Evolutionary conservation across 2,329 filamentous ascomycete species (phyloP), one percentile per base, ranked within the genome.

Genomic region (Tolypocladium ophioglossoides): DNA sequence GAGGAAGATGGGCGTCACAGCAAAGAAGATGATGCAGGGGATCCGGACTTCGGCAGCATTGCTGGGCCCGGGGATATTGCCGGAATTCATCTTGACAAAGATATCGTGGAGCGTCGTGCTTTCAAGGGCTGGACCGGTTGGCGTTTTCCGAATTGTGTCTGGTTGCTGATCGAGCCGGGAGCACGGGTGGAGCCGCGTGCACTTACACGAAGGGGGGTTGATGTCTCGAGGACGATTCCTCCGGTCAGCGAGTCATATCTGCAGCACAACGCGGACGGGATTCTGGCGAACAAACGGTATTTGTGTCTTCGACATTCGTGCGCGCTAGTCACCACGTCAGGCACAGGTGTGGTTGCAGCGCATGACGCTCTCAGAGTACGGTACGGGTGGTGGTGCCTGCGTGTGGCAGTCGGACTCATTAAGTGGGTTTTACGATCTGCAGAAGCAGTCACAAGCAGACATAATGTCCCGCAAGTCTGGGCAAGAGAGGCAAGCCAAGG

Each of bases 11-110:
- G 73, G 72, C 7, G 72, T 73, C 2, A 74, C 20, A 50, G 68
- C 59, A 52, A 75, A 73, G 63, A 77, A 76, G 41, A 74, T 58
- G 32, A 72, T 70, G 37, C 69, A 71, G 20, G 73, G 71, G 18
- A 66, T 61, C 24, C 66, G 63, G 38, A 74, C 70, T 54, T 69
- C 66, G 57, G 66, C 59, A 18, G 70, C 67, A 58, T 74, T 71
- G 59, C 64, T 73, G 47, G 68, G 65, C 16, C 62, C 64, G 14
- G 64, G 58, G 32, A 61, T 57, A 55, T 66, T 68, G 32, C 65
- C 24, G 9, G 44, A 24, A 32, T 12, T 1, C 44, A 47, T 47
- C 18, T 12, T 47, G 18, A 6, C 9, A 4, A 14, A 32, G n/a
- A 16, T 32, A 12, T 32, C 44, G 44, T 10, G 11, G 27, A 47